Evolutionary conservation across 306 rosid species (phyloP).

Genomic region (Casuarina cunninghamiana): DNA sequence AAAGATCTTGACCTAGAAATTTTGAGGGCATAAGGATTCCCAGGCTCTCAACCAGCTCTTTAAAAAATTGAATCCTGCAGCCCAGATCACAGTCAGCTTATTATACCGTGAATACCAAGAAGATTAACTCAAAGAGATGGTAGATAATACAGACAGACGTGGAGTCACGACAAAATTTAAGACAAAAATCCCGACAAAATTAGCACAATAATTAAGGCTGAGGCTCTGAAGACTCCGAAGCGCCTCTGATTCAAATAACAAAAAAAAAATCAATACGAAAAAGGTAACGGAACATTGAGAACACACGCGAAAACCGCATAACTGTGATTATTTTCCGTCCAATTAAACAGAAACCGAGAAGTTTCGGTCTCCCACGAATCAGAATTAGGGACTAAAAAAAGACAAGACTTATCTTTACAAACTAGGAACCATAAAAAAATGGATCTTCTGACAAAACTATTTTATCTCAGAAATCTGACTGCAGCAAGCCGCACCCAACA

Average conservation of each 20-base stretch:
- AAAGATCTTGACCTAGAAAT: conserved; percentile 46
- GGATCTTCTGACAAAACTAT: not conserved
- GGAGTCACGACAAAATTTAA: not conserved
- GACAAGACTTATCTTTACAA: no score
- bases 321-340: not conserved
- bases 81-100: conserved; percentile 52
- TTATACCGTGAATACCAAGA: conserved; percentile 33
- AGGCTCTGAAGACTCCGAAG: not conserved
- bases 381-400: no score
- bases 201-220: not conserved
- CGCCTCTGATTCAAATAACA: not conserved
- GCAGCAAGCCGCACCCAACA: no score
- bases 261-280: not conserved
- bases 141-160: conserved; percentile 8
- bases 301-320: not conserved
- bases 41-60: conserved; percentile 57
- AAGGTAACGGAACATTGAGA: not conserved
- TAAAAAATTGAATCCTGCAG: conserved; percentile 51
- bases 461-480: not conserved
- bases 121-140: conserved; percentile 16
- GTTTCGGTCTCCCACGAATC: not conserved
- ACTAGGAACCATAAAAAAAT: not conserved
- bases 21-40: conserved; percentile 46
- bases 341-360: not conserved
- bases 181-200: not conserved